phyloP scores from a whole-genome alignment of 1,284 basidiomycete species.

The Fomitopsis betulina region DNA sequence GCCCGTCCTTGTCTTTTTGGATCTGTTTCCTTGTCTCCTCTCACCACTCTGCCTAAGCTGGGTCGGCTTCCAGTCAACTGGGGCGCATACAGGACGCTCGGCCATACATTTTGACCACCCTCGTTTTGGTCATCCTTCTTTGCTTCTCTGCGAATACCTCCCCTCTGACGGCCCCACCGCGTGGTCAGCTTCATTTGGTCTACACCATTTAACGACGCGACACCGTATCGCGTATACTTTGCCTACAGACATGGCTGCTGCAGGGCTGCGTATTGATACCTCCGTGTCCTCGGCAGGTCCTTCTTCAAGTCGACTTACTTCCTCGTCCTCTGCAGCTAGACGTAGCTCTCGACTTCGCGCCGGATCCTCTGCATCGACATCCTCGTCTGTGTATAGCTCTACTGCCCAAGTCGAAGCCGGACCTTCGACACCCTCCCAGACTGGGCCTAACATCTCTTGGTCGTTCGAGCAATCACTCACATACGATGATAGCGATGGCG shows the following conservation, averaged over 20 bases:
- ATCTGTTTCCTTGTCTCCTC: background rate
- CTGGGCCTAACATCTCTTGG: conserved; percentile 4
- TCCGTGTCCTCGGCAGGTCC: conserved; percentile 29
- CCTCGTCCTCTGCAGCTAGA: conserved; percentile 14
- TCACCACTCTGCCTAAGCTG: background rate
- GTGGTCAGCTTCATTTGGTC: background rate
- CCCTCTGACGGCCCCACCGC: background rate
- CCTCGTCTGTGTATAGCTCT: conserved; percentile 19
- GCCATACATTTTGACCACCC: background rate
- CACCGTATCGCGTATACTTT: background rate
- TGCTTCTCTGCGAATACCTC: background rate
- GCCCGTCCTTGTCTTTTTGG: background rate
- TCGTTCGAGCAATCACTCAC: conserved; percentile 16
- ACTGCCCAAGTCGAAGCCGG: conserved; percentile 4
- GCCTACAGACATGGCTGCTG: conserved; percentile 28
- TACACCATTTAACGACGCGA: background rate
- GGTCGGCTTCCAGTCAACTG: background rate
- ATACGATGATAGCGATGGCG: conserved; percentile 35
- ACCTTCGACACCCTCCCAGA: background rate
- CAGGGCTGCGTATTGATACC: conserved; percentile 45
- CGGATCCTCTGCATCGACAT: conserved; percentile 24
- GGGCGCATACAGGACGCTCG: background rate
- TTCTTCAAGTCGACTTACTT: conserved; percentile 26
- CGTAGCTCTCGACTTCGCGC: conserved; percentile 16
- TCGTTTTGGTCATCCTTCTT: background rate